phyloP scores from a whole-genome alignment of 352 stramenopile genomes.

The Achlya hypogyna region DNA sequence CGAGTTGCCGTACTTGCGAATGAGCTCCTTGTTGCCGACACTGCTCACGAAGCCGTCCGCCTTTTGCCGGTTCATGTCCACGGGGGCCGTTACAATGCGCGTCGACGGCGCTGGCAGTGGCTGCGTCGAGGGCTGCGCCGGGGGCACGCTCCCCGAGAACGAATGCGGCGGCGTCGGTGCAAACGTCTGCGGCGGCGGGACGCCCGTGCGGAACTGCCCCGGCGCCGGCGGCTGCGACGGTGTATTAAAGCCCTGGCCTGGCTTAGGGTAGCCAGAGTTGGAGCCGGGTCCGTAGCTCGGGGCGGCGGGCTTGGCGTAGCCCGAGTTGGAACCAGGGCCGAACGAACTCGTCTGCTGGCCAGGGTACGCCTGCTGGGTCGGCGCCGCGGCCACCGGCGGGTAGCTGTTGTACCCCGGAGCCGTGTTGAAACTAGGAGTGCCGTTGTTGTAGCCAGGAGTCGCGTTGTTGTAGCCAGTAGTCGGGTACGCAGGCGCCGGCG shows the following conservation, averaged over 20 bases:
- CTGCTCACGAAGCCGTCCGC: conserved; percentile 79
- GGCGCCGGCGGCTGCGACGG: neutral
- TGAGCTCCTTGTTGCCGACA: conserved; percentile 80
- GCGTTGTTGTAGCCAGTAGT: conserved; percentile 20
- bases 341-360: neutral
- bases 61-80: conserved; percentile 74
- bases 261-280: neutral
- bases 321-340: neutral
- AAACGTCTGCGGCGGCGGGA: conserved; percentile 19
- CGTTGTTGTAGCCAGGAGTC: conserved; percentile 20
- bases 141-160: conserved; percentile 27
- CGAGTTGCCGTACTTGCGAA: conserved; percentile 77
- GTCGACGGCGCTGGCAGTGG: conserved; percentile 33
- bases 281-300: conserved; percentile 2
- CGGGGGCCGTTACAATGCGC: conserved; percentile 66
- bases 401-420: conserved; percentile 19
- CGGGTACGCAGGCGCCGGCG: neutral
- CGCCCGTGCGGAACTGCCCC: conserved; percentile 22
- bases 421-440: too few species aligned
- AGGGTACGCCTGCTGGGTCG: neutral
- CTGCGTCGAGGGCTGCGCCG: conserved; percentile 22
- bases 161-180: conserved; percentile 11
- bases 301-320: neutral
- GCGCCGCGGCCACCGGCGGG: neutral
- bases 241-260: neutral